Conservation (phyloP, 1,284 basidiomycete species). For the Ceraceosorus guamensis region DNA sequence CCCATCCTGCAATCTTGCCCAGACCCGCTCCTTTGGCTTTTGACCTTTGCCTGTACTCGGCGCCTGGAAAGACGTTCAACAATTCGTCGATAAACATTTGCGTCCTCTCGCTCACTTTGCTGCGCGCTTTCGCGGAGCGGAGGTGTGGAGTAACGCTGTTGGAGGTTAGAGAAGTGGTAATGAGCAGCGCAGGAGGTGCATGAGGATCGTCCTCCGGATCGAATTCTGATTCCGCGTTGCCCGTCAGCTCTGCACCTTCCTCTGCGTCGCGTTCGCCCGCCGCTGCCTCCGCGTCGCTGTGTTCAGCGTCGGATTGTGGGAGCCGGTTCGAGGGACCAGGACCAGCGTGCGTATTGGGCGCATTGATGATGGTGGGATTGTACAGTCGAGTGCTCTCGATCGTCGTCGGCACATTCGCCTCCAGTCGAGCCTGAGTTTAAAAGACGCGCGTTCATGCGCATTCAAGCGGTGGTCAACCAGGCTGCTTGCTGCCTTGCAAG, state of each 20-base stretch:
- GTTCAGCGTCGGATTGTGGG: neutral
- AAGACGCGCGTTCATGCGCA: neutral
- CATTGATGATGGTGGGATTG: constrained; percentile 65
- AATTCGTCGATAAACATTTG: constrained; percentile 68
- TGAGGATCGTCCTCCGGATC: constrained; percentile 34
- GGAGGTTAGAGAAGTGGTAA: constrained; percentile 44
- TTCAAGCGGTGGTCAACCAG: too few relatives aligned
- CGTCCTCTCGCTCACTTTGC: constrained; percentile 48
- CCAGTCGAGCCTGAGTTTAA: constrained; percentile 63
- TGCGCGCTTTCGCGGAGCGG: constrained; percentile 57
- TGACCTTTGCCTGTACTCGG: constrained; percentile 81
- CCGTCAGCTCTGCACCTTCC: constrained; percentile 9
- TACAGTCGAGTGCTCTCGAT: constrained; percentile 87
- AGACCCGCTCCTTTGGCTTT: constrained; percentile 90
- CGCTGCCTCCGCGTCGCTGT: constrained; percentile 39
- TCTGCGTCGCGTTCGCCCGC: constrained; percentile 27
- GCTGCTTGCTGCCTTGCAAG: neutral
- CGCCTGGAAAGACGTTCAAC: constrained; percentile 84
- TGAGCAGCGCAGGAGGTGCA: constrained; percentile 38
- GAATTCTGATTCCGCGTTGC: constrained; percentile 8
- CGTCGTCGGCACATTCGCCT: constrained; percentile 78
- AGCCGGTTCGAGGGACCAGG: constrained; percentile 36
- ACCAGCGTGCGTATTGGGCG: constrained; percentile 44
- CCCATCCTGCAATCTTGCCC: constrained; percentile 88
- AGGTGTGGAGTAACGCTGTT: constrained; percentile 36